phyloP scores from a whole-genome alignment of 495 filamentous ascomycete species.

The Evansstolkia leycettana region DNA sequence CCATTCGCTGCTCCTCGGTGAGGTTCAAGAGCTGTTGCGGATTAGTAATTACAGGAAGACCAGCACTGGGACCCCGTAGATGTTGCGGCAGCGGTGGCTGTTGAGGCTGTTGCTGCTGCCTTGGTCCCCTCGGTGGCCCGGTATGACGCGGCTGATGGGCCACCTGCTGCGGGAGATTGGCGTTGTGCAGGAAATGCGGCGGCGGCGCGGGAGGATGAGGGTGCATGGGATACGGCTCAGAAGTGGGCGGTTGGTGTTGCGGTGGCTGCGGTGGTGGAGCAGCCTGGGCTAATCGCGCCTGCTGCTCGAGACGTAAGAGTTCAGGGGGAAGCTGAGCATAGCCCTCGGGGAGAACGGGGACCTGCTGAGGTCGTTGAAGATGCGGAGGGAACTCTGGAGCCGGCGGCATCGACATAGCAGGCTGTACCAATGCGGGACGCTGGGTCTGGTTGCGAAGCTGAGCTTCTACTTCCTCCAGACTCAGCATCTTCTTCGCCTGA shows the following conservation, averaged over 20 bases:
- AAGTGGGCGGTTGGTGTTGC: slow-evolving; percentile 33
- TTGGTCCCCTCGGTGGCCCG: slow-evolving; percentile 25
- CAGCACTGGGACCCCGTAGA: slow-evolving; percentile 14
- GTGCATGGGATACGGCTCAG: slow-evolving; percentile 32
- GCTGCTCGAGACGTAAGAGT: slow-evolving; percentile 30
- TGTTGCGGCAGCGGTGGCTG: slow-evolving; percentile 18
- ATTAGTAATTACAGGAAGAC: slow-evolving; percentile 47
- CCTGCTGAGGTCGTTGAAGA: slow-evolving; percentile 30
- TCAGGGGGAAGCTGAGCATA: slow-evolving; percentile 28
- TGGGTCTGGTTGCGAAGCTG: slow-evolving; percentile 66
- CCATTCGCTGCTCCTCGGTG: slow-evolving; percentile 64
- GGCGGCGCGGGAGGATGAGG: slow-evolving; percentile 28
- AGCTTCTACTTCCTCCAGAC: slow-evolving; percentile 92
- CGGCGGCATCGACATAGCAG: slow-evolving; percentile 16
- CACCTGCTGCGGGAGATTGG: slow-evolving; percentile 22
- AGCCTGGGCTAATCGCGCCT: slow-evolving; percentile 38
- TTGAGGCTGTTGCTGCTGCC: slow-evolving; percentile 25
- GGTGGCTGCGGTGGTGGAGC: slow-evolving; percentile 33
- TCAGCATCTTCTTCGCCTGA: slow-evolving; percentile 75
- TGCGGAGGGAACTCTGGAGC: slow-evolving; percentile 21
- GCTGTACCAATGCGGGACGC: slow-evolving; percentile 26
- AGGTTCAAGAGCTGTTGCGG: slow-evolving; percentile 64
- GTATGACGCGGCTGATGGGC: slow-evolving; percentile 19
- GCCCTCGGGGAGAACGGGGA: slow-evolving; percentile 26
- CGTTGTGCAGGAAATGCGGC: slow-evolving; percentile 26